phyloP scores from a whole-genome alignment of 768 basidiomycete species.

The Rubroboletus satanas region DNA sequence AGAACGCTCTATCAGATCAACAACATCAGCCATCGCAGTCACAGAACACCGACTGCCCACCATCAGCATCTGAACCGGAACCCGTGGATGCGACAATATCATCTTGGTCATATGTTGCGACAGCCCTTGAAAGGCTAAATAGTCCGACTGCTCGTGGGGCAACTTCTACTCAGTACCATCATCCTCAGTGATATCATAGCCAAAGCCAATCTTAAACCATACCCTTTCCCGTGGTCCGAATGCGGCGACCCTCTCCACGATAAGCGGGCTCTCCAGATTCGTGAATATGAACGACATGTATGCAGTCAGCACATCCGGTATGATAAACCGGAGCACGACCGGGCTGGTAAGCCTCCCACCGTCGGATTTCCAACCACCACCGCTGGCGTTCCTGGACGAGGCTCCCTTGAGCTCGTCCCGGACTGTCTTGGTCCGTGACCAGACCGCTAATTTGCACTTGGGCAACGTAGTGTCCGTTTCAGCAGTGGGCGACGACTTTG shows the following conservation, averaged over 20 bases:
- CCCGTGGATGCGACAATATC: slow-evolving; percentile 50
- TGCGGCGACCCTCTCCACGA: slow-evolving; percentile 61
- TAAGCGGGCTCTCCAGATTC: slow-evolving; percentile 34
- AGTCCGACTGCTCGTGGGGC: slow-evolving; percentile 68
- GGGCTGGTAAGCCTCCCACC: slow-evolving; percentile 19
- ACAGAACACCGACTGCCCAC: slow-evolving; percentile 29
- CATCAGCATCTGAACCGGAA: slow-evolving; percentile 51
- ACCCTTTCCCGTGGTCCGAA: slow-evolving; percentile 76
- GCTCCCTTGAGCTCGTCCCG: slow-evolving; percentile 9
- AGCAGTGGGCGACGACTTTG: neutral
- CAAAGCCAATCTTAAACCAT: neutral
- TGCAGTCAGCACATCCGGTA: slow-evolving; percentile 62
- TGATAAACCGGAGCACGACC: slow-evolving; percentile 52
- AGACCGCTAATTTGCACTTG: slow-evolving; percentile 49
- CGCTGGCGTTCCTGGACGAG: neutral
- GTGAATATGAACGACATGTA: slow-evolving; percentile 52
- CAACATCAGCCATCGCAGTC: neutral
- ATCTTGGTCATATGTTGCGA: slow-evolving; percentile 64
- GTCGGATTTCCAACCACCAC: slow-evolving; percentile 8
- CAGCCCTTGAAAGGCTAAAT: slow-evolving; percentile 56
- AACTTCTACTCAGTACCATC: slow-evolving; percentile 42
- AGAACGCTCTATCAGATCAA: slow-evolving; percentile 42
- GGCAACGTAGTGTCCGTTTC: neutral
- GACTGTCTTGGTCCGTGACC: slow-evolving; percentile 36
- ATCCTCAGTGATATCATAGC: neutral